A percentile compares a stretch with the other conserved stretches of the same genome.
Conservation (phyloP, 305 asterid genomes). For the Nicotiana rustica region DNA sequence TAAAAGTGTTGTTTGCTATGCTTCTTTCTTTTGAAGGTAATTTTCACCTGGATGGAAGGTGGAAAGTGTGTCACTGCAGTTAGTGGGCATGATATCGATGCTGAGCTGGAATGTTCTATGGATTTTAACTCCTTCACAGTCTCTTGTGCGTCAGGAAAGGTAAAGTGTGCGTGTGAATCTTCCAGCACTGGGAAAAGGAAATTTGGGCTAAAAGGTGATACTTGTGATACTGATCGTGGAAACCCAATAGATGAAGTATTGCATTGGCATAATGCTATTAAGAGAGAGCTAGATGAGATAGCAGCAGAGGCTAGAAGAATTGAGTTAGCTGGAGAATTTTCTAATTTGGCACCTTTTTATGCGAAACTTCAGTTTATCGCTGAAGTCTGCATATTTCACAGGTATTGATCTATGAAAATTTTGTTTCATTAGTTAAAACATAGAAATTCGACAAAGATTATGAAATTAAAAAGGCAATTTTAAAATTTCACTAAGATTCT, state of each 20-base stretch:
- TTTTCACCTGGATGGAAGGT: constrained; percentile 57
- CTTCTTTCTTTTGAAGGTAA: constrained; percentile 46
- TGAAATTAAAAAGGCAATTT: not conserved
- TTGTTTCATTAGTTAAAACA: constrained; percentile 7
- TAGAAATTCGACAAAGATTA: constrained; percentile 25
- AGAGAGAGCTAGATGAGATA: constrained; percentile 49
- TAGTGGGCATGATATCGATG: constrained; percentile 36
- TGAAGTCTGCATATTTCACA: constrained; percentile 59
- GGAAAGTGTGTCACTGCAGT: constrained; percentile 28
- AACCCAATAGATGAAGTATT: constrained; percentile 57
- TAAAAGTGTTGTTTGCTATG: constrained; percentile 29
- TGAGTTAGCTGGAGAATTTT: constrained; percentile 52
- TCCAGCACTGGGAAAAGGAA: constrained; percentile 49
- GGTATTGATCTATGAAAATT: constrained; percentile 40
- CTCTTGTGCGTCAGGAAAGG: constrained; percentile 32
- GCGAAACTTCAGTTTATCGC: constrained; percentile 56
- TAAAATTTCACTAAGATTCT: not conserved
- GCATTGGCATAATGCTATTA: constrained; percentile 59
- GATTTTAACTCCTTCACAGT: constrained; percentile 35
- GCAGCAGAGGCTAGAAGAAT: constrained; percentile 53
- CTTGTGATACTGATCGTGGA: constrained; percentile 36
- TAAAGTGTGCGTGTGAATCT: constrained; percentile 41
- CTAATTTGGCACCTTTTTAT: constrained; percentile 48
- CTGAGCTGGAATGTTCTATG: constrained; percentile 34
- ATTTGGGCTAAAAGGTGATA: constrained; percentile 38